phyloP scores from a whole-genome alignment of 768 basidiomycete species.

The Melanogaster broomeanus region DNA sequence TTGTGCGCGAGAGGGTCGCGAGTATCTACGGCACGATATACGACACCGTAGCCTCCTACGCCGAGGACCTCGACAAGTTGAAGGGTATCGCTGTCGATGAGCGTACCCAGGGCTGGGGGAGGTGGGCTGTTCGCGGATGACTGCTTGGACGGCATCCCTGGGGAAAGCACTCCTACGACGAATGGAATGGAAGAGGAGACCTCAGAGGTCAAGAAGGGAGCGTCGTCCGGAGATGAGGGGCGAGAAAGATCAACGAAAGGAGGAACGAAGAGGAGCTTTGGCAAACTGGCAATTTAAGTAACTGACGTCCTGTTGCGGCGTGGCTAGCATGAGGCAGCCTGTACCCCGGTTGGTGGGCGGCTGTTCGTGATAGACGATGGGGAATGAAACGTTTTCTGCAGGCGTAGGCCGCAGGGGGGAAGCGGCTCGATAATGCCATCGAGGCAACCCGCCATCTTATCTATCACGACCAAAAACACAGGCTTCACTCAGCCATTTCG shows the following conservation, averaged over 20 bases:
- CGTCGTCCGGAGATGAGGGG: conserved; percentile 26
- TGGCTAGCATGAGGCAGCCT: conserved; percentile 38
- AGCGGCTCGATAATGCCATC: conserved; percentile 30
- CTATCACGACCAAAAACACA: conserved; percentile 25
- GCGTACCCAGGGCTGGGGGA: conserved; percentile 62
- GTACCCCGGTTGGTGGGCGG: conserved; percentile 29
- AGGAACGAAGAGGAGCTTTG: conserved; percentile 24
- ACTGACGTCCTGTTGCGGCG: conserved; percentile 32
- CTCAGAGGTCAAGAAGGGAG: conserved; percentile 22
- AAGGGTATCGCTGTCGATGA: conserved; percentile 81
- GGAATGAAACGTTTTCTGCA: conserved; percentile 28
- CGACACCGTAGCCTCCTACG: conserved; percentile 93
- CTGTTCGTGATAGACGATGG: conserved; percentile 34
- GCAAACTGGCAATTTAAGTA: conserved; percentile 33
- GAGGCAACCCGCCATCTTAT: conserved; percentile 25
- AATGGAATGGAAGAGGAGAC: conserved; percentile 11
- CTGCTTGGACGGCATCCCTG: conserved; percentile 34
- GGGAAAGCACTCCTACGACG: conserved; percentile 17
- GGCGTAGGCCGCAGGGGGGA: conserved; percentile 20
- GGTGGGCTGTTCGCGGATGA: conserved; percentile 44
- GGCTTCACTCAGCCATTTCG: conserved; percentile 33
- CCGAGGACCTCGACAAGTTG: conserved; percentile 88
- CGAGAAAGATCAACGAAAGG: conserved; percentile 22
- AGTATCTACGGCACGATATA: conserved; percentile 82
- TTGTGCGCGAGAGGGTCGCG: conserved; percentile 49